A percentile compares a stretch with the other conserved stretches of the same genome.
Evolutionary conservation across 108 stramenopile species (phyloP).

Genomic region (Poteriospumella lacustris): DNA sequence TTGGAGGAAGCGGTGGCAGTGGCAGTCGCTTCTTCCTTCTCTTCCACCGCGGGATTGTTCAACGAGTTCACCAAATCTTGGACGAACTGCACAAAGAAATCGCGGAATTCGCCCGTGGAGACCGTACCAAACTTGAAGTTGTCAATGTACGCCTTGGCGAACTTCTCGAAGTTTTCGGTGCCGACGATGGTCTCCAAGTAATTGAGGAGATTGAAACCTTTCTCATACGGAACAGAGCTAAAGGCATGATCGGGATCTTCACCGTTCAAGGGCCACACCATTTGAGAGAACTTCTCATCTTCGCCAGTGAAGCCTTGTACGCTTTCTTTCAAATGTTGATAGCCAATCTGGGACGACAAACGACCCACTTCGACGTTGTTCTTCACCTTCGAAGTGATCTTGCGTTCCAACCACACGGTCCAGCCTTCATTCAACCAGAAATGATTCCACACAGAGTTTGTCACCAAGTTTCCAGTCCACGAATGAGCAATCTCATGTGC

Average conservation of each 20-base stretch:
- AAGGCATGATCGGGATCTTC: constrained; percentile 94
- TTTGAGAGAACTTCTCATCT: constrained; percentile 57
- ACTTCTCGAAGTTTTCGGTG: constrained; percentile 62
- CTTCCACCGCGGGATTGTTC: neutral
- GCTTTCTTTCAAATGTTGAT: constrained; percentile 58
- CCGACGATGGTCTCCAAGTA: constrained; percentile 79
- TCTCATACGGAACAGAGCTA: constrained; percentile 66
- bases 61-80: neutral
- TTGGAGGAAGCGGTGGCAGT: neutral
- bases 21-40: neutral
- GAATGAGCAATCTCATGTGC: constrained; percentile 72
- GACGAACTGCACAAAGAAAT: constrained; percentile 67
- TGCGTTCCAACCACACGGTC: constrained; percentile 93
- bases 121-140: constrained; percentile 67
- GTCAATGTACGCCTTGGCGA: constrained; percentile 76
- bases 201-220: constrained; percentile 66
- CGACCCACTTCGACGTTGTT: neutral
- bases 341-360: neutral
- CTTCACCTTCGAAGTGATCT: constrained; percentile 76
- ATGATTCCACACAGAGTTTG: constrained; percentile 80
- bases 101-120: constrained; percentile 67
- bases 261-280: constrained; percentile 73
- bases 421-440: constrained; percentile 99
- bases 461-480: constrained; percentile 95
- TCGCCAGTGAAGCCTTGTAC: constrained; percentile 52